Evolutionary conservation across 1,284 basidiomycete species (phyloP), one percentile per base, ranked within the genome.

Genomic region (Meripilus lineatus): DNA sequence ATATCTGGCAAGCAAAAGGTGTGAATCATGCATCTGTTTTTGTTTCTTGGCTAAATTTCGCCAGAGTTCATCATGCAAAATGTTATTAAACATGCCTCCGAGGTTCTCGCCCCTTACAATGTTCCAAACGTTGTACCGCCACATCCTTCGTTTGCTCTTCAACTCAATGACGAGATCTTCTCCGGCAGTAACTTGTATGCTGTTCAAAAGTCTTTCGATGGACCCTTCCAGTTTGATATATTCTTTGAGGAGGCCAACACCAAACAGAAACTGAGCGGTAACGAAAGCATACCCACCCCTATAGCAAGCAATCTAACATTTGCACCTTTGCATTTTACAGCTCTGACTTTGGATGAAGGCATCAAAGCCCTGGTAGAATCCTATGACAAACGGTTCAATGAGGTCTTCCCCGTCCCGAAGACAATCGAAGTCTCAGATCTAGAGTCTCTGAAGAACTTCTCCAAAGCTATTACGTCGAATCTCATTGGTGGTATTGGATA

Each of bases 401-500:
- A 66, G 0, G 70, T 73, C 1, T 88, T 96, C 57, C 85, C 86
- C 4, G 71, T 84, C 32, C 76, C 82, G 4, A 55, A 68, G 3
- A 75, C 78, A 45, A 79, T 74, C 53, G 62, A 68, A 43, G 68
- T 70, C 2, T 64, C 72, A 5, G 67, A 75, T 43, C 63, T 65
- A 38, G 66, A 75, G 45, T 64, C 70, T n/a, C 62, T 89, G 15
- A 68, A 81, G 46, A 69, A 68, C 0, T 94, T 94, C 60, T 94
- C 93, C 1, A 86, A 88, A 57, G 84, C 85, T 13, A 78, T 95
- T 48, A 93, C 91, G 0, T 86, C 93, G 0, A 95, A 92, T 59
- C 74, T 96, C 35, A 65, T 95, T 11, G 93, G 90, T 40, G 93
- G 93, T 30, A 82, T 97, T 37, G 93, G 94, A 10, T 97, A 94